Conservation (phyloP, 768 basidiomycete species). For the Pholiota molesta region DNA sequence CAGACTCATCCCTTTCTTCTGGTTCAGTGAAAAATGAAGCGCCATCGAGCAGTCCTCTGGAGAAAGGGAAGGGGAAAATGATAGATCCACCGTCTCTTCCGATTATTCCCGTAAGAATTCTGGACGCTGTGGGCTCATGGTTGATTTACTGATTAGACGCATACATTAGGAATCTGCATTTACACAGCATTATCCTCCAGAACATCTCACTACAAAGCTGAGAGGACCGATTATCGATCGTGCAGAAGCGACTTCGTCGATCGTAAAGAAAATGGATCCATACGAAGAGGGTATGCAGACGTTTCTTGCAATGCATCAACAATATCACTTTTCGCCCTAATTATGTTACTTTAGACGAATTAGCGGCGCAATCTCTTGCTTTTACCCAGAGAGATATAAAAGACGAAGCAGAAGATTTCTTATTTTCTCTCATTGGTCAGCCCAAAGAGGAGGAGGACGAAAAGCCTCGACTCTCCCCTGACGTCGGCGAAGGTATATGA, state of each 20-base stretch:
- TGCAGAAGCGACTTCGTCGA: background rate
- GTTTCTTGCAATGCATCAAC: background rate
- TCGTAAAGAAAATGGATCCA: background rate
- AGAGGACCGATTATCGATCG: background rate
- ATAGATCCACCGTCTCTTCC: background rate
- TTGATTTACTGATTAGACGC: no score
- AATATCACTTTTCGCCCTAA: background rate
- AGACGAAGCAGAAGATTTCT: constrained; percentile 9
- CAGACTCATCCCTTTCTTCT: background rate
- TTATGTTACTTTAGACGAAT: background rate
- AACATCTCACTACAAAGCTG: background rate
- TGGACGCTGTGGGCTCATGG: no score
- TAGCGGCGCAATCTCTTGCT: background rate
- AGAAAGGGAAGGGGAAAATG: background rate
- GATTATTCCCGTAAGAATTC: background rate
- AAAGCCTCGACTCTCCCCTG: background rate
- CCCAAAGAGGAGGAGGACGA: background rate
- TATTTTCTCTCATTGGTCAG: background rate
- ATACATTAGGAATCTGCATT: background rate
- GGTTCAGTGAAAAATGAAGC: background rate
- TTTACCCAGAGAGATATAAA: background rate
- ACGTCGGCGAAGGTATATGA: background rate
- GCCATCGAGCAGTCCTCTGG: background rate
- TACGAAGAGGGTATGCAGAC: background rate
- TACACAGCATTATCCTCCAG: background rate